A percentile compares a stretch with the other conserved stretches of the same genome.
phyloP scores from a whole-genome alignment of 23 red algal species.

The Gracilariopsis chorda region DNA sequence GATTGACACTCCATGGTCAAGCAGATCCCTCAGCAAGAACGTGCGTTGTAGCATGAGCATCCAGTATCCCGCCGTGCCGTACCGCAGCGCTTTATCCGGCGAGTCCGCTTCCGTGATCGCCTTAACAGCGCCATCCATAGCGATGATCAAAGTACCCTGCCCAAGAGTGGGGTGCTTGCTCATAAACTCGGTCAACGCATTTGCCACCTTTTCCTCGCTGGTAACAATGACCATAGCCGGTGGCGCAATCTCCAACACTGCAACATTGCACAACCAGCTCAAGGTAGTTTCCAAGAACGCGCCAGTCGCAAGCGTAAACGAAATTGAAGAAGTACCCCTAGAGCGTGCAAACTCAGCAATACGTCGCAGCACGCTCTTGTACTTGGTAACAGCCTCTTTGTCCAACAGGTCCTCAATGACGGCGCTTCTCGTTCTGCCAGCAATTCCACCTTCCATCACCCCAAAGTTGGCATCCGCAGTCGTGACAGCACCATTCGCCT shows the following conservation, averaged over 20 bases:
- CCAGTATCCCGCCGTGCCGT: constrained; percentile 30
- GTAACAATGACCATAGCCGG: constrained; percentile 48
- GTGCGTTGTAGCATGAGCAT: constrained; percentile 54
- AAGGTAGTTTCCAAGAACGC: constrained; percentile 15
- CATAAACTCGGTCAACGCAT: constrained; percentile 5
- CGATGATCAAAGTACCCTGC: constrained; percentile 18
- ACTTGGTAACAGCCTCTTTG: neutral
- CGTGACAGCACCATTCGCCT: neutral
- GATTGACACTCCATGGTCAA: constrained; percentile 43
- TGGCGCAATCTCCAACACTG: constrained; percentile 38
- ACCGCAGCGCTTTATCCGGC: neutral
- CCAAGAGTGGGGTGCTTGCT: neutral
- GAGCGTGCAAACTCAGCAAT: constrained; percentile 45
- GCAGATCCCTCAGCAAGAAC: constrained; percentile 32
- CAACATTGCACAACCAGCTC: constrained; percentile 69
- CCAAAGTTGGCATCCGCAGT: constrained; percentile 5
- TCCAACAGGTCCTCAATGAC: constrained; percentile 1
- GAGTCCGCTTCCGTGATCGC: neutral
- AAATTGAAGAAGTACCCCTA: neutral
- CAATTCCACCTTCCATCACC: neutral
- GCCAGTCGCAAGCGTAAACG: constrained; percentile 34
- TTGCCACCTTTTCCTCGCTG: constrained; percentile 1
- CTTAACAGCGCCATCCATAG: constrained; percentile 16
- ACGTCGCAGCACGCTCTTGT: neutral
- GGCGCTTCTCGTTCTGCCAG: neutral